Conservation (phyloP, 2,329 filamentous ascomycete species). For the Penicillium polonicum region DNA sequence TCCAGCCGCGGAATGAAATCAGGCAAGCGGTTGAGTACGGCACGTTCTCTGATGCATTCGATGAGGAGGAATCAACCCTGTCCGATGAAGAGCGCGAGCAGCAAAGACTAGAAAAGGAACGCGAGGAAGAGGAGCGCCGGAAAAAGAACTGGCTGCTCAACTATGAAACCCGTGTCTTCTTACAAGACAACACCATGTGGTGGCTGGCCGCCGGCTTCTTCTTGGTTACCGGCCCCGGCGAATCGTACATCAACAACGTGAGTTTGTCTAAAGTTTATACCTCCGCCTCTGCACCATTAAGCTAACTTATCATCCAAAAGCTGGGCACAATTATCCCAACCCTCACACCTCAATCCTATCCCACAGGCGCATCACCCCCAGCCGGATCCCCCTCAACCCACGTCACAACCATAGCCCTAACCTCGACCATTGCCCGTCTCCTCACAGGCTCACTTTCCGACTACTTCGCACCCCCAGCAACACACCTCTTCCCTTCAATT, state of each 20-base stretch:
- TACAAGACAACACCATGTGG: conserved; percentile 94
- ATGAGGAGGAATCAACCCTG: conserved; percentile 36
- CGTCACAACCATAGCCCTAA: conserved; percentile 86
- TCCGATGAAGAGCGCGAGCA: conserved; percentile 47
- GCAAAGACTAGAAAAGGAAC: conserved; percentile 42
- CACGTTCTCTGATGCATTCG: conserved; percentile 39
- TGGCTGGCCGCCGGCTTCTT: conserved; percentile 87
- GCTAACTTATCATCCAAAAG: conserved; percentile 14
- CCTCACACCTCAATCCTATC: conserved; percentile 64
- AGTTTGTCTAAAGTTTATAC: conserved; percentile 9
- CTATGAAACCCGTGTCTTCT: conserved; percentile 80
- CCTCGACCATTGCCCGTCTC: conserved; percentile 87
- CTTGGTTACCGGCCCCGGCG: conserved; percentile 89
- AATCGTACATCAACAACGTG: conserved; percentile 93
- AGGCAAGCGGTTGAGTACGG: conserved; percentile 45
- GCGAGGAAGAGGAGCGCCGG: conserved; percentile 56
- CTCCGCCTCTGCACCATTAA: not conserved
- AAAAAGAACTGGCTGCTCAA: conserved; percentile 93
- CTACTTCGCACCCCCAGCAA: conserved; percentile 69
- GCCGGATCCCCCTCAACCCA: conserved; percentile 73
- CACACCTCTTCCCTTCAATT: conserved; percentile 57
- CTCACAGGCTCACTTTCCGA: conserved; percentile 86
- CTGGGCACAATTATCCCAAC: conserved; percentile 90
- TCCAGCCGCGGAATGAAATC: conserved; percentile 53
- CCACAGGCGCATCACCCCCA: conserved; percentile 47